Evolutionary conservation across 352 stramenopile genomes (phyloP), one percentile per base, ranked within the genome.

Genomic region (Globisporangium rhizosaccharum): DNA sequence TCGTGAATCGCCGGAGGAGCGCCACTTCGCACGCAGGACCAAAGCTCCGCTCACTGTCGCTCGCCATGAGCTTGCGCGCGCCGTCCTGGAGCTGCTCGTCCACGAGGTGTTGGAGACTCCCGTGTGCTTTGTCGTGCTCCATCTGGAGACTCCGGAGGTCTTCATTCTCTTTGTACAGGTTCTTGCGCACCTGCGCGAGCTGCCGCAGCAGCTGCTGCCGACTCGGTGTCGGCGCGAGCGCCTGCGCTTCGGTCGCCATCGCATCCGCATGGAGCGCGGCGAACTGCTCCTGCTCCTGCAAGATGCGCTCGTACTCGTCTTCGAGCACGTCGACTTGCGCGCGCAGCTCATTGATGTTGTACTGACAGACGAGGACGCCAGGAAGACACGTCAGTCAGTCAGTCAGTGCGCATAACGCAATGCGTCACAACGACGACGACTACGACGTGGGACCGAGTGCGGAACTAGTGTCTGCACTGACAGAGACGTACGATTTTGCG

Each of bases 401-500:
- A 7, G n/a, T 33, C 28, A 30, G 28, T 30, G 28, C 28, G 28
- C 28, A 30, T 30, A 30, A 30, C 28, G 28, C 28, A 30, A 30
- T 5, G 28, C 5, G 2, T 42, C 14, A 56, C 17, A 49, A 9
- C n/a, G 9, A 15, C 7, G 9, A 61, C n/a, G n/a, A n/a, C n/a
- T n/a, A n/a, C n/a, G n/a, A n/a, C n/a, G n/a, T n/a, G n/a, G n/a
- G n/a, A n/a, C n/a, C n/a, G n/a, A n/a, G n/a, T n/a, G n/a, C n/a
- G n/a, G n/a, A n/a, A n/a, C n/a, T n/a, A n/a, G n/a, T n/a, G n/a
- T n/a, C n/a, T 23, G 14, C 2, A 17, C 18, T 15, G 7, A 53
- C 26, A 37, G 51, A n/a, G 25, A 67, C 72, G 47, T 66, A 82
- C 72, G 47, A 82, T 79, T 50, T 82, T 82, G n/a, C 73, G 68